phyloP scores from a whole-genome alignment of 768 basidiomycete genomes.

The Floccularia luteovirens region DNA sequence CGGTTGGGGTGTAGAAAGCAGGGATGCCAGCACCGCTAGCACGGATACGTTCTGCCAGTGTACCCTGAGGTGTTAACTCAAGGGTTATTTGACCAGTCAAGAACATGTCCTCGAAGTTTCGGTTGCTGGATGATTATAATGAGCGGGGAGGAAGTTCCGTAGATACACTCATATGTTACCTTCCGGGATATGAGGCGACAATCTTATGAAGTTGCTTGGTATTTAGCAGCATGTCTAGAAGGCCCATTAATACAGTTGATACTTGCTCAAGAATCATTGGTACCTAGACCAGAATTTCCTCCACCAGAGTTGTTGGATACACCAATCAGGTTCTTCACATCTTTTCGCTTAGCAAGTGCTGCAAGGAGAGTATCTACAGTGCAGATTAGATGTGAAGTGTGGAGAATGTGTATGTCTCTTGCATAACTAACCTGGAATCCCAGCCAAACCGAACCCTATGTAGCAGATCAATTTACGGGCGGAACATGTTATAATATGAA shows the following conservation, averaged over 20 bases:
- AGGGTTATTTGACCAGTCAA: constrained; percentile 75
- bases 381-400: background rate
- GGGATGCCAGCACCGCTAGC: constrained; percentile 90
- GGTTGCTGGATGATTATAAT: constrained; percentile 48
- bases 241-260: constrained; percentile 2
- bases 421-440: constrained; percentile 76
- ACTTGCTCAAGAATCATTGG: constrained; percentile 4
- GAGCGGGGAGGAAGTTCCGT: constrained; percentile 2
- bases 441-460: constrained; percentile 83
- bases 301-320: constrained; percentile 87
- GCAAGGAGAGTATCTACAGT: constrained; percentile 71
- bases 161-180: constrained; percentile 29
- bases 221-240: constrained; percentile 64
- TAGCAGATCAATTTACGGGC: constrained; percentile 1
- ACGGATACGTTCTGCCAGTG: constrained; percentile 80
- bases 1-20: constrained; percentile 91
- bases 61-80: constrained; percentile 90
- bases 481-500: background rate
- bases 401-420: background rate
- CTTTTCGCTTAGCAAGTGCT: constrained; percentile 67
- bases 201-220: constrained; percentile 74
- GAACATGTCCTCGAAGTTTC: constrained; percentile 77
- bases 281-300: constrained; percentile 65
- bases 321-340: constrained; percentile 69
- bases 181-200: constrained; percentile 86